These are phyloP conservation scores for Solanum dulcamara DNA, from an alignment of 257 asterid species.

Conservation along the genomic window DNA sequence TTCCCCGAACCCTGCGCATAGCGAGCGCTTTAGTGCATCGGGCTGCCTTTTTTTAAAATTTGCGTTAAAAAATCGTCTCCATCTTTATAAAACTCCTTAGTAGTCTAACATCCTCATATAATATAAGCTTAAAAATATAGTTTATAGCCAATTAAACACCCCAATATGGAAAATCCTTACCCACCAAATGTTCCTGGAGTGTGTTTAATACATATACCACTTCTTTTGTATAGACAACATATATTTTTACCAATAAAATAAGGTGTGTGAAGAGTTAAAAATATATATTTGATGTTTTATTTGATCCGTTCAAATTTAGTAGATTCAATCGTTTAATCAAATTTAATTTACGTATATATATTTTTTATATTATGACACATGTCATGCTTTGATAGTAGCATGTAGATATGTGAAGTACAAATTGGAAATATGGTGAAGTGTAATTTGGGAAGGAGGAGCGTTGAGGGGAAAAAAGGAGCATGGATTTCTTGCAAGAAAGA, in stretches of 20 bases:
- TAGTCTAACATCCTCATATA: background rate
- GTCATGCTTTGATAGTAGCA: background rate
- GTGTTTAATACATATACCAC: background rate
- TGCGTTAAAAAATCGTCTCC: background rate
- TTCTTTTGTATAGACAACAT: background rate
- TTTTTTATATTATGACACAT: background rate
- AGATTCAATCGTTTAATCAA: no score
- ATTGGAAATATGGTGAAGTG: background rate
- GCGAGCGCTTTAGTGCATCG: no score
- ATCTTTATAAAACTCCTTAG: background rate
- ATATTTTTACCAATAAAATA: background rate
- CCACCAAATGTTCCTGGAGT: background rate
- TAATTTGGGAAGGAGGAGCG: background rate
- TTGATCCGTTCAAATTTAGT: background rate
- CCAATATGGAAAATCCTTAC: background rate
- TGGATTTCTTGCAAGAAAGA: conserved; percentile 19
- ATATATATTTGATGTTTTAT: no score
- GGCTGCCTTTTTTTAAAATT: no score
- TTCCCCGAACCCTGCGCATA: no score
- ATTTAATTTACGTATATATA: background rate
- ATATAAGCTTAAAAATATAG: background rate
- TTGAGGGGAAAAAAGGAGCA: conserved; percentile 6
- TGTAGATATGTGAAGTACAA: background rate
- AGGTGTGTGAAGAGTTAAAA: no score
- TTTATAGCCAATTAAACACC: background rate